Conservation (phyloP, 768 basidiomycete species). For the Neoboletus subvelutipes region DNA sequence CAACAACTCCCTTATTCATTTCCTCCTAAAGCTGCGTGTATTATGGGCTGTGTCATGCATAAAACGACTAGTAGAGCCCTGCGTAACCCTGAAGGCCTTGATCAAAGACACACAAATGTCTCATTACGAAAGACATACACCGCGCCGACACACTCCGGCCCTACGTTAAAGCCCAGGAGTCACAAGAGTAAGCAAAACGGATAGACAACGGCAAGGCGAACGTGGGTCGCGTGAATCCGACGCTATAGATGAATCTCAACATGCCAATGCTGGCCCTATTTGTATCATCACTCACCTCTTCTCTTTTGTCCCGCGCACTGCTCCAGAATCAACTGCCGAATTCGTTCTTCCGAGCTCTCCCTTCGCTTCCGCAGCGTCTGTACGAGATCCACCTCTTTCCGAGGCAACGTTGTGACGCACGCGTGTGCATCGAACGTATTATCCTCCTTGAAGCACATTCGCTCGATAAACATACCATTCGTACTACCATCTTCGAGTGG, state of each 20-base stretch:
- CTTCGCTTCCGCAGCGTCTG: constrained; percentile 19
- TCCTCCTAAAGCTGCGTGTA: background rate
- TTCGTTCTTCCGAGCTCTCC: constrained; percentile 14
- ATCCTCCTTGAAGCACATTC: constrained; percentile 18
- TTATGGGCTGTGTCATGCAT: background rate
- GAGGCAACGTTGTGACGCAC: constrained; percentile 38
- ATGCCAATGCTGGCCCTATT: background rate
- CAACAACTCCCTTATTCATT: background rate
- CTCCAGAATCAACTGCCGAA: constrained; percentile 15
- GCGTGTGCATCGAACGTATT: constrained; percentile 34
- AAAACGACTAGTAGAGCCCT: background rate
- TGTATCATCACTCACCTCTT: constrained; percentile 10
- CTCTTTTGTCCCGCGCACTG: constrained; percentile 13
- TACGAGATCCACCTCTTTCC: constrained; percentile 11
- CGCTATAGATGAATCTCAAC: constrained; percentile 10
- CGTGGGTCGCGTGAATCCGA: background rate
- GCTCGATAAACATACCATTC: constrained; percentile 34
- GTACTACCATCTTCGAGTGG: constrained; percentile 1
- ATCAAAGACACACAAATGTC: background rate
- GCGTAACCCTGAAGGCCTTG: background rate
- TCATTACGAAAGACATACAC: background rate
- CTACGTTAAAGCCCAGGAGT: background rate
- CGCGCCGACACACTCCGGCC: no score
- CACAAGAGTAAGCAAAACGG: background rate
- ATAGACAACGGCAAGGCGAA: constrained; percentile 3